phyloP scores from a whole-genome alignment of 306 rosid genomes.

The Alnus glutinosa region DNA sequence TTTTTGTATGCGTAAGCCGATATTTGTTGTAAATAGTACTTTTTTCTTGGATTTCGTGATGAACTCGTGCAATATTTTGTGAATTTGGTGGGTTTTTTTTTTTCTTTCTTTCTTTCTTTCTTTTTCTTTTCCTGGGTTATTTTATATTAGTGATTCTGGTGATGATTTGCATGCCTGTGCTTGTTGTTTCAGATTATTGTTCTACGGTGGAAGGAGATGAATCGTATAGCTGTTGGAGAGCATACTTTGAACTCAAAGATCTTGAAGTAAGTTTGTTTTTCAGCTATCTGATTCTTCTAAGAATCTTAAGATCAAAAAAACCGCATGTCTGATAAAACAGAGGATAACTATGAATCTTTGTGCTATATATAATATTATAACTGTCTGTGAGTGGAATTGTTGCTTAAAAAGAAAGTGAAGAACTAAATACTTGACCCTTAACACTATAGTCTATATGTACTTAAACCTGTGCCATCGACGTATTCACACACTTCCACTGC shows the following conservation, averaged over 20 bases:
- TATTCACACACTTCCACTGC: background rate
- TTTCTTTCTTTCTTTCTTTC: background rate
- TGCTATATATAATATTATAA: background rate
- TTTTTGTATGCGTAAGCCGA: background rate
- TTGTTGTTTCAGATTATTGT: constrained; percentile 60
- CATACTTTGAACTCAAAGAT: constrained; percentile 85
- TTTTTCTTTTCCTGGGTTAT: background rate
- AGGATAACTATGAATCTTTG: background rate
- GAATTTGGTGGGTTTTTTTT: background rate
- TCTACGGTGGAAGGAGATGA: constrained; percentile 85
- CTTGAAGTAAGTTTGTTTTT: constrained; percentile 52
- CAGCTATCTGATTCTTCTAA: background rate
- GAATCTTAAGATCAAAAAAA: background rate
- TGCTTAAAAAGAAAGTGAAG: background rate
- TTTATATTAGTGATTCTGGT: background rate
- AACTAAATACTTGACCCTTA: background rate
- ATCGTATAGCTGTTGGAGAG: constrained; percentile 88
- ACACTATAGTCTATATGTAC: background rate
- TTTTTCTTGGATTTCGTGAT: background rate
- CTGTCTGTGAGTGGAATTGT: background rate
- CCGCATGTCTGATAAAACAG: constrained; percentile 6
- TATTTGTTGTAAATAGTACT: background rate
- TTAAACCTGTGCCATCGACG: background rate
- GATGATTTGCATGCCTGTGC: constrained; percentile 1
- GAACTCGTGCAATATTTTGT: background rate